These are phyloP conservation scores for Monosporascus sp. DNA, from an alignment of 2,329 filamentous ascomycete species.

Conservation along the genomic window DNA sequence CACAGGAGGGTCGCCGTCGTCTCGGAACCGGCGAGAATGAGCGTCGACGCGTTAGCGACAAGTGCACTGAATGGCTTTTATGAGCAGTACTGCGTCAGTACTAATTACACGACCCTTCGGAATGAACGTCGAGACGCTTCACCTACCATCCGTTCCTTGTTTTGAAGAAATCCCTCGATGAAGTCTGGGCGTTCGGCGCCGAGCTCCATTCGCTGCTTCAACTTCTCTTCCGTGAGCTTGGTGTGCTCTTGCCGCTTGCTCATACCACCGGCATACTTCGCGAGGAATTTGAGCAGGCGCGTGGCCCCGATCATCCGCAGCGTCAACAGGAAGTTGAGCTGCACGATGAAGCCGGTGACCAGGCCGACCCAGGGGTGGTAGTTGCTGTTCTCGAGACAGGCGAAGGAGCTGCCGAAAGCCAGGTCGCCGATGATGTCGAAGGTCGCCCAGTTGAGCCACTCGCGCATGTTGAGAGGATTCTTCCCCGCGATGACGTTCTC, in stretches of 20 bases:
- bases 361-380: conserved; percentile 15
- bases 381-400: conserved; percentile 11
- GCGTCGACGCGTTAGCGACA: conserved; percentile 2
- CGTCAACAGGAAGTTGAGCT: background rate
- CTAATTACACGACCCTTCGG: background rate
- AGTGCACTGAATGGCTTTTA: conserved; percentile 2
- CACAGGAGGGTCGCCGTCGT: conserved; percentile 14
- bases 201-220: conserved; percentile 15
- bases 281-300: background rate
- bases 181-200: conserved; percentile 19
- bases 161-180: conserved; percentile 17
- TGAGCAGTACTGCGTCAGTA: background rate
- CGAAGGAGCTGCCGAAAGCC: conserved; percentile 12
- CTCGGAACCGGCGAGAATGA: conserved; percentile 14
- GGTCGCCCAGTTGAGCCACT: conserved; percentile 14
- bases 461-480: conserved; percentile 12
- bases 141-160: conserved; percentile 13
- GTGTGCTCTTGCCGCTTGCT: conserved; percentile 2
- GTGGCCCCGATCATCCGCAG: conserved; percentile 2
- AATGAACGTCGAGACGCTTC: too few species aligned
- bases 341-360: conserved; percentile 3
- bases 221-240: conserved; percentile 4
- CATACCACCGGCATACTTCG: conserved; percentile 2
- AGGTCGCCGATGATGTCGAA: conserved; percentile 16
- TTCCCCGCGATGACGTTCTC: conserved; percentile 12